Percentiles rank a stretch among this genome's conserved stretches.
Evolutionary conservation across 441 rosid genomes (phyloP).

Genomic region (Breynia disticha): DNA sequence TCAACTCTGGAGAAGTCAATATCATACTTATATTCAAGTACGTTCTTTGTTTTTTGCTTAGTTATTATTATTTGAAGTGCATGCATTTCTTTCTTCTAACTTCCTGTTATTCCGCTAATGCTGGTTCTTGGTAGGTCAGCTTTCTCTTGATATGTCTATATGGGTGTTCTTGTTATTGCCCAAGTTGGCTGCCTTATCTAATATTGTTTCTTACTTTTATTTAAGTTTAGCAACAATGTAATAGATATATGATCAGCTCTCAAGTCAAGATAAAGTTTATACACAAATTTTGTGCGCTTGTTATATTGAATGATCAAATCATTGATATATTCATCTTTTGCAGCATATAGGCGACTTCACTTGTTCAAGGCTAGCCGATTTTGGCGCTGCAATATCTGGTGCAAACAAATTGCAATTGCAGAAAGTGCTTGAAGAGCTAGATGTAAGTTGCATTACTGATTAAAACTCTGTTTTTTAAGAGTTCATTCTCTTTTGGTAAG

Average conservation of each 20-base stretch:
- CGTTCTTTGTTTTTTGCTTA: slow-evolving; percentile 2
- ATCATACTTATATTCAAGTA: slow-evolving; percentile 90
- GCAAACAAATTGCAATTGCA: slow-evolving; percentile 83
- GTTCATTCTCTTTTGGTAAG: slow-evolving; percentile 4
- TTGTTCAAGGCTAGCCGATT: slow-evolving; percentile 86
- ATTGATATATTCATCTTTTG: slow-evolving; percentile 15
- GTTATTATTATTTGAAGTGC: neutral
- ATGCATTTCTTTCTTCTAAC: neutral
- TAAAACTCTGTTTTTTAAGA: slow-evolving; percentile 7
- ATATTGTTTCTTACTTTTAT: no score
- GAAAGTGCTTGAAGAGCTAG: slow-evolving; percentile 95
- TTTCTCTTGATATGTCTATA: no score
- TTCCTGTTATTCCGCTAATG: neutral
- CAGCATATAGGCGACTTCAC: slow-evolving; percentile 97
- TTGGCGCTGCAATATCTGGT: slow-evolving; percentile 98
- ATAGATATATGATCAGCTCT: no score
- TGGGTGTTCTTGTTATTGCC: no score
- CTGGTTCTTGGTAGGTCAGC: neutral
- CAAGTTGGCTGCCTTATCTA: no score
- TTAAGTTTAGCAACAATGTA: no score
- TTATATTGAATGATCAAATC: no score
- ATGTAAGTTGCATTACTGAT: slow-evolving; percentile 45
- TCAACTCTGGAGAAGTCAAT: slow-evolving; percentile 97
- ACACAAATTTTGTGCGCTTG: no score
- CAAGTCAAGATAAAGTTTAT: no score